phyloP scores from a whole-genome alignment of 2,329 filamentous ascomycete species.

The Colletotrichum sp. region DNA sequence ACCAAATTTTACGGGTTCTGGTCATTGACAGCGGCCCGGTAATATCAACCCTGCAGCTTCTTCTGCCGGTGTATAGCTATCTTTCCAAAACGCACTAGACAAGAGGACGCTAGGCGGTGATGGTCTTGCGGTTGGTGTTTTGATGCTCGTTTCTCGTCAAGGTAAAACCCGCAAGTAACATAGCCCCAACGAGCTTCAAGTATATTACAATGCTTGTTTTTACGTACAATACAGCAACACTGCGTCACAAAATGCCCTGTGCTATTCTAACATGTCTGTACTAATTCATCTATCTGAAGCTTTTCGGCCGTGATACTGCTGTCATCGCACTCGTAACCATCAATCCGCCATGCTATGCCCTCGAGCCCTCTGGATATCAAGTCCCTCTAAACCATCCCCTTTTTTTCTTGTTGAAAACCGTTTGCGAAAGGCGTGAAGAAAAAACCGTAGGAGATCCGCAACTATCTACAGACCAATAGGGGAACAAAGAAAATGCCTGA shows the following conservation, averaged over 20 bases:
- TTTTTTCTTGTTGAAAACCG: neutral
- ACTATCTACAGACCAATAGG: neutral
- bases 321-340: neutral
- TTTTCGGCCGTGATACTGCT: neutral
- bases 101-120: neutral
- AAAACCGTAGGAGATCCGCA: neutral
- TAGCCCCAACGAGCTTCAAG: neutral
- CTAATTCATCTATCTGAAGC: neutral
- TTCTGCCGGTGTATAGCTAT: neutral
- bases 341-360: neutral
- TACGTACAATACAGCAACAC: neutral
- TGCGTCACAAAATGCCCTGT: neutral
- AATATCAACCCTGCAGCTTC: neutral
- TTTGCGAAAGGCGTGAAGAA: neutral
- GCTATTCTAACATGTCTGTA: neutral
- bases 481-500: neutral
- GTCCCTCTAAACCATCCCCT: neutral
- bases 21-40: neutral
- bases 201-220: neutral
- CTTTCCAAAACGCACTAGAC: neutral
- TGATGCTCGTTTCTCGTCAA: neutral
- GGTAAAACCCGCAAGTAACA: neutral
- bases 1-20: neutral
- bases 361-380: neutral
- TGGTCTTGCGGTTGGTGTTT: neutral